A percentile compares a stretch with the other conserved stretches of the same genome.
phyloP scores from a whole-genome alignment of 768 basidiomycete genomes.

The Russula vinacea region DNA sequence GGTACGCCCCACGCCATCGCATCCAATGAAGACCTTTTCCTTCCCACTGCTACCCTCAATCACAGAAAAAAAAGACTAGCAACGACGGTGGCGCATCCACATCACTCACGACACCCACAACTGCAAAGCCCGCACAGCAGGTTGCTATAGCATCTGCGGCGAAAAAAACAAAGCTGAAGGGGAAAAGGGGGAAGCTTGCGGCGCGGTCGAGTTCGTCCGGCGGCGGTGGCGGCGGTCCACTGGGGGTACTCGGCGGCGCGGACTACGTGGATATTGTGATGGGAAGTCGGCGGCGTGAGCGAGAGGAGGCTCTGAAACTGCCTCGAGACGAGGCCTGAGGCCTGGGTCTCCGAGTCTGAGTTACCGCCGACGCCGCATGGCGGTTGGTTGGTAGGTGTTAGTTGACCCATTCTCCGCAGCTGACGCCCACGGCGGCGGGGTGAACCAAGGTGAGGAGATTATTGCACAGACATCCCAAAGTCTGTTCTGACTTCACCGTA shows the following conservation, averaged over 20 bases:
- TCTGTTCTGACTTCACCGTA: too few relatives aligned
- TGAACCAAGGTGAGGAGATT: too few relatives aligned
- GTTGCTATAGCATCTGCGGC: slow-evolving; percentile 32
- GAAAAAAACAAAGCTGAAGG: slow-evolving; percentile 45
- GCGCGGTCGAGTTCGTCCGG: slow-evolving; percentile 25
- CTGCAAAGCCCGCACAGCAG: slow-evolving; percentile 28
- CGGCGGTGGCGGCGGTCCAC: background rate
- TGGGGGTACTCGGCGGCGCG: slow-evolving; percentile 61
- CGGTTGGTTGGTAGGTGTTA: too few relatives aligned
- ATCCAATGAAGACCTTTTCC: background rate
- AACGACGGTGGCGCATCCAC: slow-evolving; percentile 9
- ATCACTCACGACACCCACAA: slow-evolving; percentile 17
- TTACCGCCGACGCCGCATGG: too few relatives aligned
- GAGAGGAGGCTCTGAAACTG: slow-evolving; percentile 63
- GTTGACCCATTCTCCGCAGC: too few relatives aligned
- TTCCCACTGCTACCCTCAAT: background rate
- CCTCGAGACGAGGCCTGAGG: slow-evolving; percentile 32
- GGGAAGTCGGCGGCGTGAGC: slow-evolving; percentile 66
- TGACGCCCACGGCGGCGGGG: too few relatives aligned
- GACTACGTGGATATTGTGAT: slow-evolving; percentile 73
- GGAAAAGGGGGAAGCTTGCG: slow-evolving; percentile 27
- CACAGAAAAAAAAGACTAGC: slow-evolving; percentile 34
- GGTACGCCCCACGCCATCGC: slow-evolving; percentile 37
- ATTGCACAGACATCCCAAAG: too few relatives aligned
- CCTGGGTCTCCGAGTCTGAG: background rate